A percentile compares a stretch with the other conserved stretches of the same genome.
Conservation (phyloP, 2,329 filamentous ascomycete species). For the Metarhizium brunneum region DNA sequence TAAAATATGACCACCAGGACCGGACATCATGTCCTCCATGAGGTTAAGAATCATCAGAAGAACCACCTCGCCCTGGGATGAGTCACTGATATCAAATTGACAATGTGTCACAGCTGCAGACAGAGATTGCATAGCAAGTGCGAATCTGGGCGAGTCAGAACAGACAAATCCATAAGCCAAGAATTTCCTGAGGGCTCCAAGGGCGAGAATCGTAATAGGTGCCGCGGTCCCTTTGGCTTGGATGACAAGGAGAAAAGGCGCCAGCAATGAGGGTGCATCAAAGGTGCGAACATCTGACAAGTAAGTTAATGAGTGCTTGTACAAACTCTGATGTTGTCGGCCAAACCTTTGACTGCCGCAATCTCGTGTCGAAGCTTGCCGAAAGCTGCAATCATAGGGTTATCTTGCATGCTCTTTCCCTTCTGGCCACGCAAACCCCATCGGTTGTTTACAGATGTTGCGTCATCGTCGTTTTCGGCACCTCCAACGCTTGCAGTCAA, state of each 20-base stretch:
- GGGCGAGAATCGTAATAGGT: conserved; percentile 87
- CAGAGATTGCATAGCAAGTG: conserved; percentile 86
- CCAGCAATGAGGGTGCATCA: conserved; percentile 79
- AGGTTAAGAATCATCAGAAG: conserved; percentile 88
- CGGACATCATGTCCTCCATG: conserved; percentile 97
- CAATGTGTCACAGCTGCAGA: conserved; percentile 96
- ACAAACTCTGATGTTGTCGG: background rate
- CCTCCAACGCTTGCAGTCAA: conserved; percentile 21
- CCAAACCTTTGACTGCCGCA: conserved; percentile 68
- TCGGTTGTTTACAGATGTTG: conserved; percentile 55
- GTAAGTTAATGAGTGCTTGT: background rate
- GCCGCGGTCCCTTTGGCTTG: conserved; percentile 93
- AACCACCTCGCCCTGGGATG: conserved; percentile 90
- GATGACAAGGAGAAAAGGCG: conserved; percentile 94
- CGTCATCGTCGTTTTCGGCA: conserved; percentile 39
- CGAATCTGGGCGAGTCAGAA: conserved; percentile 73
- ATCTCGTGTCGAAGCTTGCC: conserved; percentile 81
- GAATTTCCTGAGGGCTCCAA: conserved; percentile 93
- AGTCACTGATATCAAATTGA: conserved; percentile 93
- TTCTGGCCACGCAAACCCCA: conserved; percentile 94
- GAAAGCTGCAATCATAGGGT: conserved; percentile 92
- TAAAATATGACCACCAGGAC: conserved; percentile 83
- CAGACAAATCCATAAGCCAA: conserved; percentile 89
- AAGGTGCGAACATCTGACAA: conserved; percentile 72
- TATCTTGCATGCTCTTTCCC: conserved; percentile 95